These are phyloP conservation scores for Acanthamoeba castellanii DNA, from an alignment of 208 protist species.

Conservation along the genomic window DNA sequence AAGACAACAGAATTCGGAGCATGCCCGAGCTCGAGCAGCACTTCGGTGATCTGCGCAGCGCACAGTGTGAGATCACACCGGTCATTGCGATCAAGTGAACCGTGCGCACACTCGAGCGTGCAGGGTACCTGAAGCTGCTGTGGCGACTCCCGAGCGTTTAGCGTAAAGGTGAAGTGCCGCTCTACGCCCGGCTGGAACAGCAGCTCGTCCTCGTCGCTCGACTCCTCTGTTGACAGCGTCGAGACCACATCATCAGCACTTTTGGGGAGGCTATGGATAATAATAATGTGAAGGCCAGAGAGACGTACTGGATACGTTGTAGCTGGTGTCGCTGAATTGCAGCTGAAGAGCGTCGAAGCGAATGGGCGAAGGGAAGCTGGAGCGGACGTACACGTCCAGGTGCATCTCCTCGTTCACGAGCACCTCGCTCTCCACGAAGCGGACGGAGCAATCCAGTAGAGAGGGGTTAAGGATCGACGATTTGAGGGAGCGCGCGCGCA, in stretches of 20 bases:
- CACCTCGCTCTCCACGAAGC: conserved; percentile 9
- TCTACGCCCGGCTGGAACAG: background rate
- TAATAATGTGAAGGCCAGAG: no score
- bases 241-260: background rate
- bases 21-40: background rate
- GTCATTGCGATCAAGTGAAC: no score
- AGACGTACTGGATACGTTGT: background rate
- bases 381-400: background rate
- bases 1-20: background rate
- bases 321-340: background rate
- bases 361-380: conserved; percentile 2
- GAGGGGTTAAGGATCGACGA: background rate
- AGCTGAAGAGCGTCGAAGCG: conserved; percentile 12
- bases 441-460: background rate
- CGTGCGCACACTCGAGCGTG: background rate
- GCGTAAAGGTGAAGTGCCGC: background rate
- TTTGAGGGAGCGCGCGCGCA: background rate
- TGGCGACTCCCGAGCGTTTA: background rate
- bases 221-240: background rate
- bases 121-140: conserved; percentile 7
- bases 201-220: background rate
- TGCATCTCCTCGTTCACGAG: conserved; percentile 1
- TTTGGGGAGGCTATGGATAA: background rate
- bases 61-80: background rate
- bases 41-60: background rate